Conservation (phyloP, 2,329 filamentous ascomycete genomes). For the Venturia aucupariae region DNA sequence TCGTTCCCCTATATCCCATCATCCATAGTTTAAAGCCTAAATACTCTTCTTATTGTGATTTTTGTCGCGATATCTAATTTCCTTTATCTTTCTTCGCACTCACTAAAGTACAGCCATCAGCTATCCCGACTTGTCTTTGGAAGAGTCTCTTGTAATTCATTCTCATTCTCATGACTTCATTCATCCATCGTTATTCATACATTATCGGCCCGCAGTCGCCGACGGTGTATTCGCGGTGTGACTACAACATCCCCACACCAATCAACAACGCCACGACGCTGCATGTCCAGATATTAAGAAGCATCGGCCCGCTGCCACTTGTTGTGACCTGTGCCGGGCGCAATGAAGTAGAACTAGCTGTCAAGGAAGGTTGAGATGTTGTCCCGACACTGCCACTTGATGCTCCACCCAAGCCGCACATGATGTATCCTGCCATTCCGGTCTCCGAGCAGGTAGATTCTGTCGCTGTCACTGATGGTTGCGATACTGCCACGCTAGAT, state of each 20-base stretch:
- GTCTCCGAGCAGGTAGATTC: background rate
- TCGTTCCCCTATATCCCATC: too few species aligned
- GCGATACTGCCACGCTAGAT: background rate
- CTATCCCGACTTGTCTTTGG: too few species aligned
- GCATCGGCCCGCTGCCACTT: background rate
- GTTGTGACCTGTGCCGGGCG: background rate
- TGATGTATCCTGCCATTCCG: conserved; percentile 1
- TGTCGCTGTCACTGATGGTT: background rate
- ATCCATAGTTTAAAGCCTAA: too few species aligned
- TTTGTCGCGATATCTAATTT: too few species aligned
- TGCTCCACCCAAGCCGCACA: background rate
- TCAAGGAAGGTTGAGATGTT: background rate
- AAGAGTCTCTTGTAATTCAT: background rate
- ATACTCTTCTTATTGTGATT: too few species aligned
- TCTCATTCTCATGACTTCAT: background rate
- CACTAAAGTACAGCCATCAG: too few species aligned
- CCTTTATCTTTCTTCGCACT: too few species aligned
- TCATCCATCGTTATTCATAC: background rate
- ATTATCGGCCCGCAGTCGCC: background rate
- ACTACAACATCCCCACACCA: background rate
- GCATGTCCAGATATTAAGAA: background rate
- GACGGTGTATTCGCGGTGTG: background rate
- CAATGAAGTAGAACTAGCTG: background rate
- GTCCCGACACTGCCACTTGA: background rate
- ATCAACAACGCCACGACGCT: background rate